Base-by-base conservation (phyloP, 805 yeast genomes). In the Teunomyces tritomae region DNA sequence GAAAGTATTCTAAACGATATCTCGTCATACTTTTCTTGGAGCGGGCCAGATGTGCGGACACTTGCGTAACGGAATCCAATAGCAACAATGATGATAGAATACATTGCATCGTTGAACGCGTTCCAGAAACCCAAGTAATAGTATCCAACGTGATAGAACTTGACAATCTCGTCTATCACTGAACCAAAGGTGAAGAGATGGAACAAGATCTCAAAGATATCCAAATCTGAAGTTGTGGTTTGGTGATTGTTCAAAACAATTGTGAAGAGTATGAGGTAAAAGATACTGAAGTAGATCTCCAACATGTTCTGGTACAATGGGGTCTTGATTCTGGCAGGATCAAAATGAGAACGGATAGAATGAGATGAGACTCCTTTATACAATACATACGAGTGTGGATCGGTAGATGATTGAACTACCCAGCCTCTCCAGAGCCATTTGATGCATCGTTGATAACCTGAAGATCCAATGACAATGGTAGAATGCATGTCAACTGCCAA, bases 351-450 rank as follows among this genome's bases (percentile, higher is more conserved):
- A 45, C 66, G 53, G 49, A 87, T 70, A 10, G 74, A 69, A 4
- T 82, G 69, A 20, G 83, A 80, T 0, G 82, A 73, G 10, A 83
- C 78, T 0, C 82, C 82, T 51, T 75, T 78, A 63, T 85, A 88
- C 47, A 84, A 59, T 24, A 80, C 83, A 57, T 85, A 89, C 11
- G 83, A 81, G 20, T 79, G 76, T 5, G 94, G 88, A 59, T 88
- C 89, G 10, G 63, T 64, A 9, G 83, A 79, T 17, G 85, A 79
- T 65, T 89, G 96, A 44, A 87, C 76, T 52, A 89, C 87, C 96
- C 96, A 88, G 27, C 97, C 97, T 48, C 91, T 73, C 97, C 97
- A 89, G 43, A 89, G 65, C 96, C 96, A 89, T 55, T 84, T 82
- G 58, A 89, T 77, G 68, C 96, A 88, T 46, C 96, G 71, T 65